Evolutionary conservation across 2,329 filamentous ascomycete genomes (phyloP), one percentile per base, ranked within the genome.

Genomic region (Polychaeton citri): DNA sequence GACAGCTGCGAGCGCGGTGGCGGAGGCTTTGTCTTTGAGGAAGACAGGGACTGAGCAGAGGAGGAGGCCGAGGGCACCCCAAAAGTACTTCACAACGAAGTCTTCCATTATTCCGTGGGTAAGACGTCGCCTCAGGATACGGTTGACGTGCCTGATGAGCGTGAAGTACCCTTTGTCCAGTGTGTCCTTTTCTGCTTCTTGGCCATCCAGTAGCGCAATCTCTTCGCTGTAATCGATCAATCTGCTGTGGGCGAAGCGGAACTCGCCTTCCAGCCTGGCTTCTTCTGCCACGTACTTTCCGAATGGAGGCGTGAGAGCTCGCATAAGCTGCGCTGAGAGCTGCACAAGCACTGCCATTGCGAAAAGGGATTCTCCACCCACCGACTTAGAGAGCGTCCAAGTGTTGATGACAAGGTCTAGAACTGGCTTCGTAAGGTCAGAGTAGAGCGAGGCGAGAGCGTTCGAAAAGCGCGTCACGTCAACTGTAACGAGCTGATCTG

Each of bases 71-170:
- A 98, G 61, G 2, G 90, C 88, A 28, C 90, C 90, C 90, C 90
- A 98, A 62, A 96, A 90, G 58, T 98, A 98, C 61, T 98, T 98
- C 61, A 98, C 94, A 39, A 96, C 85, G 60, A 95, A 98, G 59
- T 98, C 90, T 58, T 98, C 90, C 88, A 96, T 95, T 52, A 98
- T 80, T n/a, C 87, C 88, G 57, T 98, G 88, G 59, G 96, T 96
- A 58, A 98, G 82, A 33, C 90, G 76, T 43, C 84, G 72, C 26
- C 87, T 74, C 42, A 98, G 64, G 45, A 96, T 95, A 53, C 93
- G 79, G 60, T 98, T 98, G 55, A 98, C 88, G 61, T 98, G 90
- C 63, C 95, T 96, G 65, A 98, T 98, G 24, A 98, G 70, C 2
- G 90, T 98, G 55, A 98, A 98, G 61, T 98, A 98, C 12, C 90